phyloP scores from a whole-genome alignment of 805 yeast genomes.

The Lipomyces sp. region DNA sequence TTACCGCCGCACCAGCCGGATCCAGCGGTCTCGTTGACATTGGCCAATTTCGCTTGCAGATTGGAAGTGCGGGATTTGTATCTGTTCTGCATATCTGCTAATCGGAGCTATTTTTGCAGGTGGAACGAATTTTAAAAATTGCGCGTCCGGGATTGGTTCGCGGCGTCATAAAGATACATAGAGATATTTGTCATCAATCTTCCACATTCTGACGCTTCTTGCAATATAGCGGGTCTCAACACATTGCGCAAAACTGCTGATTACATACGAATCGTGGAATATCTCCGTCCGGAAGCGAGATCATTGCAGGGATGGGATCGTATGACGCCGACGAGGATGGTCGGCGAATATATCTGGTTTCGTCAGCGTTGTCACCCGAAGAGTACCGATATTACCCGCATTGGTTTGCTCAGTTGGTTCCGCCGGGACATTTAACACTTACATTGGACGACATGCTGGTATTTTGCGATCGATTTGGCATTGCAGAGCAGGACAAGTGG shows the following conservation, averaged over 20 bases:
- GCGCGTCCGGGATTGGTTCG: not conserved
- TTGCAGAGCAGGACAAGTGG: constrained; percentile 57
- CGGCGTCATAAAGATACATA: not conserved
- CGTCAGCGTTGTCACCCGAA: constrained; percentile 59
- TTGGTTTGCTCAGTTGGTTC: constrained; percentile 83
- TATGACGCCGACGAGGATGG: constrained; percentile 22
- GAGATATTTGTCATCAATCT: not conserved
- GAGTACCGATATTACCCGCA: constrained; percentile 86
- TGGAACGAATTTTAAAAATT: not conserved
- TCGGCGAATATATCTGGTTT: constrained; percentile 34
- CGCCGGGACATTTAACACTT: constrained; percentile 66
- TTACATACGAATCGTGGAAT: not conserved
- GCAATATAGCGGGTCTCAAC: not conserved
- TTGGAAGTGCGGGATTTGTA: not conserved
- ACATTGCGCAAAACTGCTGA: not conserved
- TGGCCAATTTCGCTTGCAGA: not conserved
- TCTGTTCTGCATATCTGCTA: not conserved
- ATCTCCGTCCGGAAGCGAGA: not conserved
- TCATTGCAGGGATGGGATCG: constrained; percentile 1
- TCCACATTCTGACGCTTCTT: not conserved
- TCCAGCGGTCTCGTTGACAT: not conserved
- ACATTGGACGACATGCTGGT: constrained; percentile 75
- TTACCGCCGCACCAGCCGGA: not conserved
- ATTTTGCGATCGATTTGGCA: constrained; percentile 77
- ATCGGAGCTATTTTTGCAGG: not conserved